Conservation (phyloP, 2,329 filamentous ascomycete species). For the Colletotrichum viniferum region DNA sequence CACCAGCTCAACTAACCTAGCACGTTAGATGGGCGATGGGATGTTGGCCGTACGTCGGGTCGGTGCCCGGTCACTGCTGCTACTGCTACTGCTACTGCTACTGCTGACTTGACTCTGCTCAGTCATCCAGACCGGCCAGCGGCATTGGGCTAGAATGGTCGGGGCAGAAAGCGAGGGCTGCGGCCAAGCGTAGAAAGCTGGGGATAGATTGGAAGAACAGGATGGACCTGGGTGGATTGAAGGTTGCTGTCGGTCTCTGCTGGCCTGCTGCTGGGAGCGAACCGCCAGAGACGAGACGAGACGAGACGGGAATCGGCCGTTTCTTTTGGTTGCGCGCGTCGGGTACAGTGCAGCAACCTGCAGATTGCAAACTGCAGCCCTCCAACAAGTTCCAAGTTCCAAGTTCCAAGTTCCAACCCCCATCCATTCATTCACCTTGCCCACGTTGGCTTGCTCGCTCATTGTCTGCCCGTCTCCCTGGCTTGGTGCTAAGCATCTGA, state of each 20-base stretch:
- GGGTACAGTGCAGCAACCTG: background rate
- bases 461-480: background rate
- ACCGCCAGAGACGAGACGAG: background rate
- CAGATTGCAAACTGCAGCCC: background rate
- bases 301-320: background rate
- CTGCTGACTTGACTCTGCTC: background rate
- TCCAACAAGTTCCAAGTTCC: background rate
- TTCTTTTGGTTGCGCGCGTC: background rate
- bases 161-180: background rate
- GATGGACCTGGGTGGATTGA: background rate
- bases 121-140: background rate
- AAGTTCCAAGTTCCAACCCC: background rate
- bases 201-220: slow-evolving; percentile 7
- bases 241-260: background rate
- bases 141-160: slow-evolving; percentile 16
- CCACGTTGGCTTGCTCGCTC: background rate
- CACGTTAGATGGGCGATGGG: background rate
- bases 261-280: background rate
- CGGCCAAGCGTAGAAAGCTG: background rate
- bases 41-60: background rate
- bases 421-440: background rate
- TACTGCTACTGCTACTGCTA: background rate
- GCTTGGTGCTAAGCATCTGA: background rate
- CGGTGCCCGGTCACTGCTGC: background rate
- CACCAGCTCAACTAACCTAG: background rate